Conservation (phyloP, 352 stramenopile species). For the Plasmopara halstedii region DNA sequence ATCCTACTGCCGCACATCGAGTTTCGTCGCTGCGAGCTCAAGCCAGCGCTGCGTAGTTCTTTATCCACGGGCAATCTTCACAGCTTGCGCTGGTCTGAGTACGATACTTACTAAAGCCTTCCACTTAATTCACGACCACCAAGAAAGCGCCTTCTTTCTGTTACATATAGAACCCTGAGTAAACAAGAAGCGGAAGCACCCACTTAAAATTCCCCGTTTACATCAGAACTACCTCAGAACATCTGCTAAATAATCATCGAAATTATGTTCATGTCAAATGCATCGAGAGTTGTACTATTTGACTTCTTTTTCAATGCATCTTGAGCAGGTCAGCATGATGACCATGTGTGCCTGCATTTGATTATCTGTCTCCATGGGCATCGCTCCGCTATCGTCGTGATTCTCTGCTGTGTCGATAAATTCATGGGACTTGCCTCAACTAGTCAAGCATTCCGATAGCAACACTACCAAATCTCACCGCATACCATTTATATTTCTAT, state of each 20-base stretch:
- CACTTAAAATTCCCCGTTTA: no score
- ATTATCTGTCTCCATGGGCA: constrained; percentile 18
- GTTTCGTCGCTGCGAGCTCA: constrained; percentile 50
- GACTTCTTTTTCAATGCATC: no score
- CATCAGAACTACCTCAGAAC: no score
- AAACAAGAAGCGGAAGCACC: no score
- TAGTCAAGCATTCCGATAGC: constrained; percentile 24
- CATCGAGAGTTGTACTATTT: no score
- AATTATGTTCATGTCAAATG: no score
- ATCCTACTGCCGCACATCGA: constrained; percentile 52
- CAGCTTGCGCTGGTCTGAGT: constrained; percentile 53
- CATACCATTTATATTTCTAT: constrained; percentile 27
- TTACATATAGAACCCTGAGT: no score
- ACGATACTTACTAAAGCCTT: constrained; percentile 36
- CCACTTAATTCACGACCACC: neutral
- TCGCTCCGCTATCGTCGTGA: constrained; percentile 34
- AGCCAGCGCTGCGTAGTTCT: constrained; percentile 49
- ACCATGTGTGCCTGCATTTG: constrained; percentile 4
- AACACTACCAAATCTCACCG: constrained; percentile 23
- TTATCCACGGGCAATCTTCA: constrained; percentile 38
- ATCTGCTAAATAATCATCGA: no score
- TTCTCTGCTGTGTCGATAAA: constrained; percentile 25
- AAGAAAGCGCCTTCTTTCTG: no score
- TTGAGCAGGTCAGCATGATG: constrained; percentile 39
- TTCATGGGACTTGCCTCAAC: constrained; percentile 21